Evolutionary conservation across 2,329 filamentous ascomycete species (phyloP), one percentile per base, ranked within the genome.

Genomic region (Hypoxylon sp.): DNA sequence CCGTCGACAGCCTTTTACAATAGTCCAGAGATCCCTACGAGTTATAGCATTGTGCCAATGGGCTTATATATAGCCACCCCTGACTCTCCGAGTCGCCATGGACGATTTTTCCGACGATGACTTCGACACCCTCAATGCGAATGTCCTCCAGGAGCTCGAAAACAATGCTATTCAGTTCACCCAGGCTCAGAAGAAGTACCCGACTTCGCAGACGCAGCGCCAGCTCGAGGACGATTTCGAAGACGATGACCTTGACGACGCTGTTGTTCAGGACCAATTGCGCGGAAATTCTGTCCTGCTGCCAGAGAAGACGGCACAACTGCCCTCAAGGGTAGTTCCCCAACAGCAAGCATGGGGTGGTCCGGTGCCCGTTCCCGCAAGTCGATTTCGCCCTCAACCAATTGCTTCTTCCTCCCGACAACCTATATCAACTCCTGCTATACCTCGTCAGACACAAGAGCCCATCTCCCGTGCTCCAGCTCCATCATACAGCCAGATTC

Each of bases 101-200:
- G 87, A 89, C 80, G 86, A 88, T 68, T 91, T 89, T 75, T 87
- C 84, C 65, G 89, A 91, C 76, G 89, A 90, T 75, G 88, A 85
- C 67, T 83, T 92, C 72, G 88, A 91, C 76, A 83, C 86, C 44
- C 80, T 91, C 46, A 86, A 88, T 70, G 82, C 85, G 68, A 84
- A 85, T 69, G 82, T 82, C 51, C 80, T 91, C 2, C 83, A 88
- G 72, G 88, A 90, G 75, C 86, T 92, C 68, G 89, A 92, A 75
- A 85, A 86, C 73, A 85, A 86, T 74, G 89, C 89, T 42, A 87
- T 91, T 70, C 86, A 86, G 71, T 85, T 85, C 71, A 91, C 89
- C 3, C 87, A 89, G 72, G 82, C 81, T 35, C 82, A 80, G 48
- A 76, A 75, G 58, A 74, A 59, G 70, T 75, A 53, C 70, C 75